phyloP scores from a whole-genome alignment of 179 eudicot species.

The Beta macrorhiza region DNA sequence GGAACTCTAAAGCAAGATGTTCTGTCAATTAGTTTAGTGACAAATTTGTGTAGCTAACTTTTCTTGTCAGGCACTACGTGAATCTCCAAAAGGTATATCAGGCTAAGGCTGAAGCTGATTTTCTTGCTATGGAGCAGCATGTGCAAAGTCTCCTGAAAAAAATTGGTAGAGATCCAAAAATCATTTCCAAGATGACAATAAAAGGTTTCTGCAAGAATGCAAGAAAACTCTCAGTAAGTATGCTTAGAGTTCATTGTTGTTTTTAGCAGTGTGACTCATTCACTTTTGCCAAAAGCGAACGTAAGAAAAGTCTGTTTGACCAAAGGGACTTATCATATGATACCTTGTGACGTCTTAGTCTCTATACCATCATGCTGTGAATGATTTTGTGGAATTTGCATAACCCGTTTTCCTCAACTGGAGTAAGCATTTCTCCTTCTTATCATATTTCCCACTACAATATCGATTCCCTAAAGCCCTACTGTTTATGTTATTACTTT shows the following conservation, averaged over 20 bases:
- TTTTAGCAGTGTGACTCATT: neutral
- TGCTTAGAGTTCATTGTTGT: neutral
- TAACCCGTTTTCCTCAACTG: neutral
- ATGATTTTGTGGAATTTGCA: neutral
- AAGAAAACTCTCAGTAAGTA: slow-evolving; percentile 74
- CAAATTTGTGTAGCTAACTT: slow-evolving; percentile 17
- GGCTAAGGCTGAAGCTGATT: slow-evolving; percentile 95
- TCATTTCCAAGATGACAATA: slow-evolving; percentile 61
- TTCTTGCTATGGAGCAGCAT: slow-evolving; percentile 59
- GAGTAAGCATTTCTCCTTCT: neutral
- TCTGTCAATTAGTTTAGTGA: slow-evolving; percentile 1
- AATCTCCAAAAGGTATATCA: slow-evolving; percentile 89
- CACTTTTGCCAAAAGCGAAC: neutral
- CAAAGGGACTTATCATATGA: neutral
- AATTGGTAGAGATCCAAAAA: slow-evolving; percentile 73
- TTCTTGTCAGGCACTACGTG: slow-evolving; percentile 65
- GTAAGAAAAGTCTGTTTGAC: neutral
- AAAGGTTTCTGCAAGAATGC: slow-evolving; percentile 94
- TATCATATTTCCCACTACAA: neutral
- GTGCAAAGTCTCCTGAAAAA: slow-evolving; percentile 64
- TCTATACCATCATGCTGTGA: neutral
- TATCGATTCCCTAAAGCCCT: neutral
- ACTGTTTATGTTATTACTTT: neutral
- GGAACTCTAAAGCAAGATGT: neutral
- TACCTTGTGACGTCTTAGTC: neutral